A percentile compares a stretch with the other conserved stretches of the same genome.
Conservation (phyloP, 164 flowering plant genomes). For the Kalanchoe fedtschenkoi region DNA sequence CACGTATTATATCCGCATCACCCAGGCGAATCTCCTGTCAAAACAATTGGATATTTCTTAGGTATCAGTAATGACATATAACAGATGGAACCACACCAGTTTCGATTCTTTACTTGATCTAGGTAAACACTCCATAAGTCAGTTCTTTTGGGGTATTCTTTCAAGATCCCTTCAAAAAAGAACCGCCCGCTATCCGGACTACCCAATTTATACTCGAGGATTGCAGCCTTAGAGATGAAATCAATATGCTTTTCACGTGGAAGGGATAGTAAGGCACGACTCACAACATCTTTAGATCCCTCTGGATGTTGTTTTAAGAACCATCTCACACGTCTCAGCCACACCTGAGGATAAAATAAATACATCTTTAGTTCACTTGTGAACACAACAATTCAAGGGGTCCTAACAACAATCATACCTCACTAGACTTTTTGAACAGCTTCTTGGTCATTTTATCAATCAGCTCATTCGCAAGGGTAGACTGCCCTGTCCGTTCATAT, state of each 20-base stretch:
- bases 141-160: conserved; percentile 80
- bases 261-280: conserved; percentile 59
- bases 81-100: neutral
- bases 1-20: conserved; percentile 54
- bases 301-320: conserved; percentile 45
- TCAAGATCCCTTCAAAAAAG: conserved; percentile 69
- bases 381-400: neutral
- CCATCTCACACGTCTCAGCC: conserved; percentile 56
- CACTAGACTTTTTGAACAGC: conserved; percentile 58
- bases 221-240: conserved; percentile 65
- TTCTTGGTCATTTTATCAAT: conserved; percentile 69
- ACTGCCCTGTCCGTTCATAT: conserved; percentile 70
- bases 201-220: conserved; percentile 76
- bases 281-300: conserved; percentile 43
- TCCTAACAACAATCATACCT: conserved; percentile 30
- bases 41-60: neutral
- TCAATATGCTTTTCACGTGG: conserved; percentile 69
- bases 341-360: conserved; percentile 35
- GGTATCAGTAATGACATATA: neutral
- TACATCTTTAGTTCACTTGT: neutral
- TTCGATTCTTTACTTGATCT: conserved; percentile 51
- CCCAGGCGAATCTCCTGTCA: conserved; percentile 73
- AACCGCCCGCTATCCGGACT: conserved; percentile 77
- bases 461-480: conserved; percentile 59
- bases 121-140: conserved; percentile 91